These are phyloP conservation scores for Picea sitchensis DNA, from an alignment of 75 land plant genomes.

Conservation along the genomic window DNA sequence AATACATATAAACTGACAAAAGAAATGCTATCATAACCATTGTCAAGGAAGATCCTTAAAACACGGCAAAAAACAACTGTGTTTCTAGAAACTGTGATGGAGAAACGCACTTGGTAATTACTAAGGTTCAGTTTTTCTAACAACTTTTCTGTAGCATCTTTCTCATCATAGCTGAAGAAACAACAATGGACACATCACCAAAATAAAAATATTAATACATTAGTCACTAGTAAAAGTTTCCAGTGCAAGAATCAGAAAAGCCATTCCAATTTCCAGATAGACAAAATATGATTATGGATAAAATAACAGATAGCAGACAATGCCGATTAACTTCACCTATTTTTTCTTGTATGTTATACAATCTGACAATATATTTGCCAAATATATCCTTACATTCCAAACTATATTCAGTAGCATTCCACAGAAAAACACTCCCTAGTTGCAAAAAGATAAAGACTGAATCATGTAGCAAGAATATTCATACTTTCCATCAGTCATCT, in stretches of 20 bases:
- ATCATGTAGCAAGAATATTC: neutral
- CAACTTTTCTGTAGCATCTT: conserved; percentile 54
- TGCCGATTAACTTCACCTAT: neutral
- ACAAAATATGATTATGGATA: neutral
- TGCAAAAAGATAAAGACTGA: neutral
- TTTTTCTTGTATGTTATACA: neutral
- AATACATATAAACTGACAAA: neutral
- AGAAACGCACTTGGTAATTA: conserved; percentile 59
- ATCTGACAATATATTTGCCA: neutral
- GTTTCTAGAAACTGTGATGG: neutral
- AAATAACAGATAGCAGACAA: neutral
- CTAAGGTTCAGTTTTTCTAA: conserved; percentile 54
- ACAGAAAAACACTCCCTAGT: neutral
- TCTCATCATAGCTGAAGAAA: conserved; percentile 64
- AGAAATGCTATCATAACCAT: neutral
- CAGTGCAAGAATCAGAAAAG: too few species aligned
- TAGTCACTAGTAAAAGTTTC: too few species aligned
- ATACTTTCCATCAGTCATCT: conserved; percentile 60
- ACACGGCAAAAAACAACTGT: neutral
- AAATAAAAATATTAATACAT: neutral
- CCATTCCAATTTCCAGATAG: neutral
- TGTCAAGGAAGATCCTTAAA: neutral
- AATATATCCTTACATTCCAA: neutral
- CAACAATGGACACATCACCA: conserved; percentile 1
- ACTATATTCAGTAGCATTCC: neutral